These are phyloP conservation scores for Tolypocladium guangdongense DNA, from an alignment of 2,329 filamentous ascomycete species.

Conservation along the genomic window DNA sequence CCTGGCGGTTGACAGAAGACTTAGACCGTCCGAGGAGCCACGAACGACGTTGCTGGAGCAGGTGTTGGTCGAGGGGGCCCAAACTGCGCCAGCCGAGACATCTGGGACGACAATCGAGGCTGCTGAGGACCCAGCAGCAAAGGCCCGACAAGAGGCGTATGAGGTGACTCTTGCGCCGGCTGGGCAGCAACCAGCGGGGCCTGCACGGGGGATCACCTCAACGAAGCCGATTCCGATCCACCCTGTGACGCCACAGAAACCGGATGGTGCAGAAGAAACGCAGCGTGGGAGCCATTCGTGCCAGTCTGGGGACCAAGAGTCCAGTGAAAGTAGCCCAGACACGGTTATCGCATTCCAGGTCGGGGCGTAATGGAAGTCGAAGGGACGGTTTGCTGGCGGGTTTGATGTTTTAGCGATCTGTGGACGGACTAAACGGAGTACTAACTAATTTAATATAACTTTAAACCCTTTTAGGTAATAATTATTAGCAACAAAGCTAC, in stretches of 20 bases:
- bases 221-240: not conserved
- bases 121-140: not conserved
- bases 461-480: too few relatives aligned
- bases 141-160: not conserved
- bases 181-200: not conserved
- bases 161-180: not conserved
- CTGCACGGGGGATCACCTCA: too few relatives aligned
- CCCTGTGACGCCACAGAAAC: not conserved
- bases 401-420: too few relatives aligned
- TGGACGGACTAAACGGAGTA: too few relatives aligned
- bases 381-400: not conserved
- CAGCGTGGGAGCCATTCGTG: not conserved
- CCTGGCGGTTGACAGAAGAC: conserved; percentile 23
- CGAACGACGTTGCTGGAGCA: conserved; percentile 20
- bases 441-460: too few relatives aligned
- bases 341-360: conserved; percentile 7
- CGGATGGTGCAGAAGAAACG: too few relatives aligned
- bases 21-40: conserved; percentile 17
- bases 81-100: conserved; percentile 10
- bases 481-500: too few relatives aligned
- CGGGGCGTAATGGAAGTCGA: not conserved
- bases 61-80: conserved; percentile 16
- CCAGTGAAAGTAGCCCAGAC: conserved; percentile 5
- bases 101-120: conserved; percentile 2
- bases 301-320: not conserved